phyloP scores from a whole-genome alignment of 163 green algal genomes.

The Chloroidium sp. region DNA sequence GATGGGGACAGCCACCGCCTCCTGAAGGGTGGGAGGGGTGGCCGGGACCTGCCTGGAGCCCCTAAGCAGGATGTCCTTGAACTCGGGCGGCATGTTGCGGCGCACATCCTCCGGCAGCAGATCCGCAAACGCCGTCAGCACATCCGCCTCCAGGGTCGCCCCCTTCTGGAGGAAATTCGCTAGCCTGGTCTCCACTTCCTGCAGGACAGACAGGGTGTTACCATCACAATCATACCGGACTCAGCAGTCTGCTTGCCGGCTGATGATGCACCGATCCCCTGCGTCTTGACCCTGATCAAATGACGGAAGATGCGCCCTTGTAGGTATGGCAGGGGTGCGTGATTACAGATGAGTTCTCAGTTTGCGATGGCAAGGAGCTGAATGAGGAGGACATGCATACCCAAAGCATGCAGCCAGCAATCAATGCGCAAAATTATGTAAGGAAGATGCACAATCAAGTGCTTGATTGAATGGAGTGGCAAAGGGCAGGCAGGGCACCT shows the following conservation, averaged over 20 bases:
- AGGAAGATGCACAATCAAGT: too few species aligned
- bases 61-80: slow-evolving; percentile 4
- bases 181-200: slow-evolving; percentile 10
- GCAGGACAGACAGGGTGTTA: neutral
- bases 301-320: neutral
- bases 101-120: slow-evolving; percentile 1
- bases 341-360: too few species aligned
- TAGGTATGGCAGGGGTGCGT: neutral
- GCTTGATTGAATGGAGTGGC: too few species aligned
- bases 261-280: slow-evolving; percentile 2
- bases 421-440: too few species aligned
- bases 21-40: neutral
- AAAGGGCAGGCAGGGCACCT: too few species aligned
- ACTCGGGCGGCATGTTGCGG: slow-evolving; percentile 1
- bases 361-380: too few species aligned
- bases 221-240: neutral
- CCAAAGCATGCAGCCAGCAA: too few species aligned
- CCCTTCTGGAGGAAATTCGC: slow-evolving; percentile 11
- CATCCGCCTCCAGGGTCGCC: slow-evolving; percentile 11
- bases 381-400: too few species aligned
- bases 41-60: neutral
- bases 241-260: slow-evolving; percentile 6
- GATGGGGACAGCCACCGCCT: neutral
- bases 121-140: slow-evolving; percentile 4
- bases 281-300: slow-evolving; percentile 7